Evolutionary conservation across 2,329 filamentous ascomycete species (phyloP).

Genomic region (Aureobasidium sp.): DNA sequence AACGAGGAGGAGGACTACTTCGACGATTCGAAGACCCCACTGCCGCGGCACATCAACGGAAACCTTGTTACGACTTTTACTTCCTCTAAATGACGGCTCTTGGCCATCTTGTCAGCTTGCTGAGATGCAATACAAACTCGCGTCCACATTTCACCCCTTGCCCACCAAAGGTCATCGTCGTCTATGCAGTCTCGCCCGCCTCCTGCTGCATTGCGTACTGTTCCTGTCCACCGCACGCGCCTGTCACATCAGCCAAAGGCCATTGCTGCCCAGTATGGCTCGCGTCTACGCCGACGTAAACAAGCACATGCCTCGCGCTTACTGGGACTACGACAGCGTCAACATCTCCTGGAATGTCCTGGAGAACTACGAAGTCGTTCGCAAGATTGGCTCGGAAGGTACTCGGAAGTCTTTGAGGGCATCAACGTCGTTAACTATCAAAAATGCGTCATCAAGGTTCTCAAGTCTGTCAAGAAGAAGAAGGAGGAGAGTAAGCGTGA

Average conservation of each 20-base stretch:
- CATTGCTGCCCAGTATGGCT: slow-evolving; percentile 52
- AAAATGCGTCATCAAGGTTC: slow-evolving; percentile 99
- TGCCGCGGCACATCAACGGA: not conserved
- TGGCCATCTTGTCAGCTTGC: no score
- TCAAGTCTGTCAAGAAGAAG: slow-evolving; percentile 99
- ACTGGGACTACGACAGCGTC: slow-evolving; percentile 99
- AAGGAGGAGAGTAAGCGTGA: slow-evolving; percentile 99
- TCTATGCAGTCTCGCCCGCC: not conserved
- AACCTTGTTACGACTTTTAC: no score
- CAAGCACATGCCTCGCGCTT: slow-evolving; percentile 95
- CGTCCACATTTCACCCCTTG: not conserved
- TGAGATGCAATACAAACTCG: no score
- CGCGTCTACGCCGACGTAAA: slow-evolving; percentile 99
- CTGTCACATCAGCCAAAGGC: slow-evolving; percentile 7
- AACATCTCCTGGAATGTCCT: slow-evolving; percentile 98
- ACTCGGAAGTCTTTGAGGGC: slow-evolving; percentile 98
- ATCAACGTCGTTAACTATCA: slow-evolving; percentile 99
- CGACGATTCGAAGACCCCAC: not conserved
- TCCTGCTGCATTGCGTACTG: not conserved
- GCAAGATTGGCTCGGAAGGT: slow-evolving; percentile 99
- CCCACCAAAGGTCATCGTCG: not conserved
- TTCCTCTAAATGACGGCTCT: no score
- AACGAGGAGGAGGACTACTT: not conserved
- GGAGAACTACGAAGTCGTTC: slow-evolving; percentile 98
- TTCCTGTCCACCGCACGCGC: not conserved